A percentile compares a stretch with the other conserved stretches of the same genome.
phyloP scores from a whole-genome alignment of 2,329 filamentous ascomycete species.

The Coccinonectria pachysandricola region DNA sequence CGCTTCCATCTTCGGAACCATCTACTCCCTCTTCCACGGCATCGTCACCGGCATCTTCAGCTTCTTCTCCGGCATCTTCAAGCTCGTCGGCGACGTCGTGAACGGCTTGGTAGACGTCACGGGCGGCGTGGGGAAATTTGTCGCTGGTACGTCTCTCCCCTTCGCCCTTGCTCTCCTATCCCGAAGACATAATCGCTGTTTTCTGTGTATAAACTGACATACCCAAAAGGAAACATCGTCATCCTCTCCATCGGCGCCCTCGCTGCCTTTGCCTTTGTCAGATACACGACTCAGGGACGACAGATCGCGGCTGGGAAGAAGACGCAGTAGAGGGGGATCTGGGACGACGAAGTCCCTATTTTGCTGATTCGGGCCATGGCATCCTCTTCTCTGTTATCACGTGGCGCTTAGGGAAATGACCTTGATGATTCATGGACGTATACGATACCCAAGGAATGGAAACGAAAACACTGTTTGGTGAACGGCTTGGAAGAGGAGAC shows the following conservation, averaged over 20 bases:
- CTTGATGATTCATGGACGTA: no score
- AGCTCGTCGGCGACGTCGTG: slow-evolving; percentile 25
- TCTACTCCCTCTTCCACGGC: slow-evolving; percentile 24
- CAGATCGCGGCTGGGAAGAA: slow-evolving; percentile 20
- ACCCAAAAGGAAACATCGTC: slow-evolving; percentile 24
- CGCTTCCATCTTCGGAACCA: slow-evolving; percentile 25
- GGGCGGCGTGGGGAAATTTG: slow-evolving; percentile 29
- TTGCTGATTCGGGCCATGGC: no score
- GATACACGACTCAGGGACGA: slow-evolving; percentile 23
- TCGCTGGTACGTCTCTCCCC: slow-evolving; percentile 23
- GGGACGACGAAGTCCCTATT: no score
- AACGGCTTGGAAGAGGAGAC: no score
- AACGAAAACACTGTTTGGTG: no score
- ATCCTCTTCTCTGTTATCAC: no score
- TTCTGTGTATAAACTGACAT: no score
- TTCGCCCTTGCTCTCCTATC: background rate
- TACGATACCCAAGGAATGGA: no score
- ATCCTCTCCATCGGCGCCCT: slow-evolving; percentile 23
- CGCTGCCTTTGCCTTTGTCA: slow-evolving; percentile 24
- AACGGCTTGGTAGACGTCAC: slow-evolving; percentile 27
- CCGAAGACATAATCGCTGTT: no score
- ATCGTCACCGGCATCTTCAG: slow-evolving; percentile 23
- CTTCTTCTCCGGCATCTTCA: slow-evolving; percentile 28
- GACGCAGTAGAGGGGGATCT: slow-evolving; percentile 16
- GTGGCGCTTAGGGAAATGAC: no score